phyloP scores from a whole-genome alignment of 2,329 filamentous ascomycete species.

The Fusarium acutatum region DNA sequence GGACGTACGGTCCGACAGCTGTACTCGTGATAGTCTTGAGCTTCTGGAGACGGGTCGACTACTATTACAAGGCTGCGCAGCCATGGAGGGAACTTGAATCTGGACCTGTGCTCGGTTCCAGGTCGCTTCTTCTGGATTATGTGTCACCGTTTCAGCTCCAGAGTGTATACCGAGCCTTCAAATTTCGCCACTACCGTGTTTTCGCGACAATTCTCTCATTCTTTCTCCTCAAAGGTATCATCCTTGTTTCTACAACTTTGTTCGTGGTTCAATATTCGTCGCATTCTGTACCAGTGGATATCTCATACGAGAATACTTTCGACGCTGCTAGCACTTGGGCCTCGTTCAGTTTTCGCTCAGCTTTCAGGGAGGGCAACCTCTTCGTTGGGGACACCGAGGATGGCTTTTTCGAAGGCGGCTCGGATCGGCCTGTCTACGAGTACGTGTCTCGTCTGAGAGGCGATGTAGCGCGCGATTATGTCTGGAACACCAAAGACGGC shows the following conservation, averaged over 20 bases:
- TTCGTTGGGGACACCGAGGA: rapidly evolving
- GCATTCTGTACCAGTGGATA: neutral
- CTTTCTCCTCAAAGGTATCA: neutral
- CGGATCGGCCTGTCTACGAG: neutral
- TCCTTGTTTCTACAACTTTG: rapidly evolving
- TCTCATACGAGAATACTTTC: neutral
- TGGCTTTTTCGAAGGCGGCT: neutral
- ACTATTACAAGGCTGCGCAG: neutral
- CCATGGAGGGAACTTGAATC: neutral
- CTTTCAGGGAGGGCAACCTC: rapidly evolving
- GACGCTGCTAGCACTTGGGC: neutral
- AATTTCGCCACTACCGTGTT: rapidly evolving
- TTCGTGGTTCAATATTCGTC: neutral
- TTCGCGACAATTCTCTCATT: rapidly evolving
- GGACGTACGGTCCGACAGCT: neutral
- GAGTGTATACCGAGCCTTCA: rapidly evolving
- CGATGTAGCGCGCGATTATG: neutral
- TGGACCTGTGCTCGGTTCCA: rapidly evolving
- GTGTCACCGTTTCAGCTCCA: neutral
- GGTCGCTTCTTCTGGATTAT: neutral
- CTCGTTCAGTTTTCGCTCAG: neutral
- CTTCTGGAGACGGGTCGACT: neutral
- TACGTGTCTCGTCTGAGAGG: neutral
- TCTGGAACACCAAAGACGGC: rapidly evolving
- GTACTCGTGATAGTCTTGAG: neutral